Evolutionary conservation across 2,329 filamentous ascomycete genomes (phyloP).

Genomic region (Fusarium continuum): DNA sequence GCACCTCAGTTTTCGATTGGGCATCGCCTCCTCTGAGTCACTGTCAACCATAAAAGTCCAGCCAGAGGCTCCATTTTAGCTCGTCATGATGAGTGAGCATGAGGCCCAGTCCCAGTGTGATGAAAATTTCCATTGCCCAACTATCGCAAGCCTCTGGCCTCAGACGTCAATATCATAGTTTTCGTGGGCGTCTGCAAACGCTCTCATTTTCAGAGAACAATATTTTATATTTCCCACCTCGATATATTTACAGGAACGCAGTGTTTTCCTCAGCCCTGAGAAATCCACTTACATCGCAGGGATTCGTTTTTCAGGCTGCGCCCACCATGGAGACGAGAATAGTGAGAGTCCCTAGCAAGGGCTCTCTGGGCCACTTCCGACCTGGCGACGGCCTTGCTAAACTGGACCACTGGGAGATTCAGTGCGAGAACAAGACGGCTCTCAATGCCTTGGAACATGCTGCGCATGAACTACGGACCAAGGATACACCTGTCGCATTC

Average conservation of each 20-base stretch:
- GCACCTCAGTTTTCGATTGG: slow-evolving; percentile 17
- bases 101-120: slow-evolving; percentile 35
- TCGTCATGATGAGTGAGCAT: slow-evolving; percentile 42
- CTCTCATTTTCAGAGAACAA: background rate
- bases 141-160: slow-evolving; percentile 26
- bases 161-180: slow-evolving; percentile 18
- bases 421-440: slow-evolving; percentile 43
- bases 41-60: slow-evolving; percentile 31
- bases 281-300: slow-evolving; percentile 43
- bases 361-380: slow-evolving; percentile 49
- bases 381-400: slow-evolving; percentile 42
- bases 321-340: slow-evolving; percentile 53
- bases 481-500: slow-evolving; percentile 85
- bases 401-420: slow-evolving; percentile 56
- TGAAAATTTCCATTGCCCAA: slow-evolving; percentile 43
- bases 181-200: background rate
- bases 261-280: background rate
- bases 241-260: background rate
- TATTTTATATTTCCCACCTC: slow-evolving; percentile 1
- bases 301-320: slow-evolving; percentile 16
- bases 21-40: slow-evolving; percentile 36
- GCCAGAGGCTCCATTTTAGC: slow-evolving; percentile 36
- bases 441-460: slow-evolving; percentile 66
- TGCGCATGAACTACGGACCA: slow-evolving; percentile 70
- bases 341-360: slow-evolving; percentile 47